Evolutionary conservation across 2,329 filamentous ascomycete genomes (phyloP), one percentile per base, ranked within the genome.

Genomic region (Chaetomiaceae sp.): DNA sequence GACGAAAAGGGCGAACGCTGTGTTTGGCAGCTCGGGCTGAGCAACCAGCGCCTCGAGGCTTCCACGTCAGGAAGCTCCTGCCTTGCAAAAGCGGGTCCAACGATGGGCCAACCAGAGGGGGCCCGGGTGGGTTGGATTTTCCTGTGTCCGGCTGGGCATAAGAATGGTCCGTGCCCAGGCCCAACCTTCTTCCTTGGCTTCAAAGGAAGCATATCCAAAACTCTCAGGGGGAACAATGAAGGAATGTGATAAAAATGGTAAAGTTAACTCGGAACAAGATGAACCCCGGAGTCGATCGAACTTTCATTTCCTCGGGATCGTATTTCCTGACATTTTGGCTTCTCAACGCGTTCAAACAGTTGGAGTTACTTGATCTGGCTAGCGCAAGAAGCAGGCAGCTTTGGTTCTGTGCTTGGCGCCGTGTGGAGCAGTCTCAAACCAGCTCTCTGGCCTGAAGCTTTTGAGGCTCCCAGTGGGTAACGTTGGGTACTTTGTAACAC

Each of bases 41-140:
- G 31, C 23, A 43, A 44, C n/a, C 44, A 31, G 25, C 27, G 35
- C 23, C 50, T 40, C 37, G 41, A 30, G 21, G 20, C 21, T 53
- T 62, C 56, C 58, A 61, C 58, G 60, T 62, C 57, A 62, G 60
- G 57, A 56, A 59, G 57, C 58, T 61, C 59, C 60, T 62, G 60
- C 60, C 60, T 61, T 60, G 58, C 57, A 27, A 21, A 16, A 20
- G 40, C 25, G 16, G 21, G 40, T 30, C 41, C 40, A 12, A 19
- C 6, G 16, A 1, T 19, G 4, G 7, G 5, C 57, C 52, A 60
- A 56, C 51, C 34, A 52, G 19, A 10, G 6, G 17, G 4, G 7
- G 7, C 3, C 14, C 46, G 52, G 48, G 14, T 21, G 6, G 25
- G 20, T 43, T 33, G 3, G 23, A 53, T 56, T 49, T 55, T 55